Evolutionary conservation across 2,329 filamentous ascomycete species (phyloP).

Genomic region (Fusarium odoratissimum): DNA sequence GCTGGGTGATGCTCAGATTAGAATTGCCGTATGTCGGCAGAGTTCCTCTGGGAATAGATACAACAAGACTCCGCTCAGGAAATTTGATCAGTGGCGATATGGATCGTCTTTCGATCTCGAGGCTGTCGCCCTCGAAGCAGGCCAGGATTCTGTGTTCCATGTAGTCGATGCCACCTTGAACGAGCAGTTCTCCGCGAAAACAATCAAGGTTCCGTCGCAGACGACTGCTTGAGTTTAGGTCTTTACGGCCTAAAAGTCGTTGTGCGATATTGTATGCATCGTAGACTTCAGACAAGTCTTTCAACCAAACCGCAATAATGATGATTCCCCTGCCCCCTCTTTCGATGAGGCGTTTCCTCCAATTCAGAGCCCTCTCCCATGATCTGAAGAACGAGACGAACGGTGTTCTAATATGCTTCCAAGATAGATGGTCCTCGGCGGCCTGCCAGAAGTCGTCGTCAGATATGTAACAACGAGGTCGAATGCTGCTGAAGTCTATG

Average conservation of each 20-base stretch:
- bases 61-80: rapidly evolving
- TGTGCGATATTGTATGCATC: not conserved
- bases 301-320: slow-evolving; percentile 1
- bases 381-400: not conserved
- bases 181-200: not conserved
- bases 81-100: not conserved
- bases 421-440: not conserved
- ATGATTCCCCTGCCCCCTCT: not conserved
- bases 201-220: rapidly evolving
- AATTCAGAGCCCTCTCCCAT: not conserved
- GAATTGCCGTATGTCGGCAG: not conserved
- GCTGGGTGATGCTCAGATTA: not conserved
- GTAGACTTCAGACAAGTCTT: not conserved
- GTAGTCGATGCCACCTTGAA: not conserved
- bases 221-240: rapidly evolving
- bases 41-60: not conserved
- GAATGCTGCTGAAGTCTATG: not conserved
- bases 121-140: not conserved
- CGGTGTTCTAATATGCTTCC: rapidly evolving
- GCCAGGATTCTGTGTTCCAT: not conserved
- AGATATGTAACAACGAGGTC: no score
- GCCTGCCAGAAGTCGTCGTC: not conserved
- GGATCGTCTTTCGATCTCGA: not conserved
- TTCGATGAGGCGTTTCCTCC: not conserved
- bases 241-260: not conserved